Evolutionary conservation across 75 land plant species (phyloP), one percentile per base, ranked within the genome.

Genomic region (Pinus taeda): DNA sequence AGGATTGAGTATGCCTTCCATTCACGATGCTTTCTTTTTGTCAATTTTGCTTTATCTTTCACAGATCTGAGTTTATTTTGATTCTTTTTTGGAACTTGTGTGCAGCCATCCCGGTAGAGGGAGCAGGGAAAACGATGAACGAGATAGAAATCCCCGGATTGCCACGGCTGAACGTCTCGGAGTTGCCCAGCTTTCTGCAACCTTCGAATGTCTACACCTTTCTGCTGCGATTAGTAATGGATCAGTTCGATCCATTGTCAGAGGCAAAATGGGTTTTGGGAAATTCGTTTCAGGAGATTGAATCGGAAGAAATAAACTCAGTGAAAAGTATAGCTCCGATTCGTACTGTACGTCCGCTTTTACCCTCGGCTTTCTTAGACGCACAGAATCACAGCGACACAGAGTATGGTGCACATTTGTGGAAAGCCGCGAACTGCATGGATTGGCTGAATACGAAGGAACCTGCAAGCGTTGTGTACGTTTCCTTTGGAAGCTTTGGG

Each of bases 341-440:
- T n/a, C 81, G 75, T 71, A 45, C 88, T 4, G 84, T 93, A 9
- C 93, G 95, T 24, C 95, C 95, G 0, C 81, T 93, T 14, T 75
- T 84, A 76, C 77, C 75, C 74, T 18, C 71, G 55, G 21, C 20
- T 6, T 18, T 18, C 62, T 20, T 18, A 7, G 62, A 21, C 2
- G 62, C n/a, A 60, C 21, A 18, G 7, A 21, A 60, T 18, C 1
- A 0, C 20, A 21, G 22, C 18, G 62, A 60, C 0, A 21, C n/a
- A 60, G n/a, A 20, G n/a, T 49, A 1, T 49, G 87, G 71, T 12
- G 85, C 80, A 69, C 49, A 81, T 29, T 71, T 74, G 76, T 70
- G 61, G 55, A 63, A 81, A 7, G 49, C 6, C 39, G 18, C 15
- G 15, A 30, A 42, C 4, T 77, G 59, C 26, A 57, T 78, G 56